Evolutionary conservation across 1,284 basidiomycete genomes (phyloP).

Genomic region (Rhodotorula sp.): DNA sequence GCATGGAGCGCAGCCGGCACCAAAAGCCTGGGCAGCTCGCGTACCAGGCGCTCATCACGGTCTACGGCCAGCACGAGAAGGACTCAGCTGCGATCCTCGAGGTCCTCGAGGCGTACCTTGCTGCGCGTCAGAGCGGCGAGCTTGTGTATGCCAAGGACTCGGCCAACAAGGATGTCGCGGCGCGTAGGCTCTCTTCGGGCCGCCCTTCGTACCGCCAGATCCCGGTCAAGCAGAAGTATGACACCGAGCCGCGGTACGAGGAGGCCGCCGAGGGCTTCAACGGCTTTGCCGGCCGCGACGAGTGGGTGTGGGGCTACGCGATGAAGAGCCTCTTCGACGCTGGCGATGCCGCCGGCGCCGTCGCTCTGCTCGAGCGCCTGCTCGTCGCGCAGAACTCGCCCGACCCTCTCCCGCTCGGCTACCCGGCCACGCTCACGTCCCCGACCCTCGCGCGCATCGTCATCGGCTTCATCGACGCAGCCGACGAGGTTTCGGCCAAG

Average conservation of each 20-base stretch:
- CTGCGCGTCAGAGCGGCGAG: conserved; percentile 49
- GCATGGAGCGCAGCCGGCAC: conserved; percentile 60
- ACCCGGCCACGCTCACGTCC: conserved; percentile 63
- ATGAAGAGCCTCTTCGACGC: conserved; percentile 71
- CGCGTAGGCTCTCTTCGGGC: too few relatives aligned
- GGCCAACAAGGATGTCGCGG: too few relatives aligned
- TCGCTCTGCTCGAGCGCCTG: conserved; percentile 73
- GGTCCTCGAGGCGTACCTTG: conserved; percentile 67
- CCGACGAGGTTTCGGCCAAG: conserved; percentile 66
- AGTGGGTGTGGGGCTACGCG: conserved; percentile 69
- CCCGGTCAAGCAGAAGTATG: not conserved
- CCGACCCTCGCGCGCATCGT: conserved; percentile 63
- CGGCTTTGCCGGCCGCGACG: conserved; percentile 10
- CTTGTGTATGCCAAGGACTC: not conserved
- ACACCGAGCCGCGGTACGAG: conserved; percentile 16
- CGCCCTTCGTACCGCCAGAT: not conserved
- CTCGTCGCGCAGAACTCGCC: conserved; percentile 56
- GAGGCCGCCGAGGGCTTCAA: conserved; percentile 9
- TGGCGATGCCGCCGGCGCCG: conserved; percentile 64
- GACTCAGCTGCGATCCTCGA: conserved; percentile 64
- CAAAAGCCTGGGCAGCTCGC: conserved; percentile 55
- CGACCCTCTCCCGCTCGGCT: conserved; percentile 49
- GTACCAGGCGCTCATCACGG: conserved; percentile 65
- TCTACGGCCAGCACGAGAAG: conserved; percentile 59
- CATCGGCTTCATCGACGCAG: conserved; percentile 63